Evolutionary conservation across 1,139 yeast genomes (phyloP).

Genomic region (Protomyces pachydermus): DNA sequence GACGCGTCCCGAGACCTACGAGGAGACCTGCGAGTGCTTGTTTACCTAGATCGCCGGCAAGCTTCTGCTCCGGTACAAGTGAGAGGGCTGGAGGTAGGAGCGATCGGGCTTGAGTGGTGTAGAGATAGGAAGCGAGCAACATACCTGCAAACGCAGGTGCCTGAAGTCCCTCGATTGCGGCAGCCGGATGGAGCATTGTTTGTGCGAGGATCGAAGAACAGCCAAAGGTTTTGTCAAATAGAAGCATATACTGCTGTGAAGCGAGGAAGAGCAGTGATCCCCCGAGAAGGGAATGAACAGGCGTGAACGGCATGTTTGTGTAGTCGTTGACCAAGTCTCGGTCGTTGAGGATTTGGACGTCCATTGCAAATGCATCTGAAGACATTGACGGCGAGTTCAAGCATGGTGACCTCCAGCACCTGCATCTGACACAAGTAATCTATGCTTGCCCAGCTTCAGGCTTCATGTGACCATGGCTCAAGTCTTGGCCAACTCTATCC

Average conservation of each 20-base stretch:
- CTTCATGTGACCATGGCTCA: not conserved
- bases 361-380: no score
- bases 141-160: not conserved
- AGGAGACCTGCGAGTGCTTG: slow-evolving; percentile 41
- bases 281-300: slow-evolving; percentile 4
- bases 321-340: no score
- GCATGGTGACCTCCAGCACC: no score
- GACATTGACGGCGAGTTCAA: no score
- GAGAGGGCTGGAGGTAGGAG: not conserved
- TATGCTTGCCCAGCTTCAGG: no score
- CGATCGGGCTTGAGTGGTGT: not conserved
- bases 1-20: slow-evolving; percentile 47
- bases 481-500: not conserved
- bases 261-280: slow-evolving; percentile 4
- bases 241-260: not conserved
- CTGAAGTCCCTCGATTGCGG: not conserved
- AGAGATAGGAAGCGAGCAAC: slow-evolving; percentile 1
- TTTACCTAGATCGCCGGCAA: not conserved
- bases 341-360: no score
- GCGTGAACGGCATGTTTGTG: not conserved
- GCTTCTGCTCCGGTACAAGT: not conserved
- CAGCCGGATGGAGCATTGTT: not conserved
- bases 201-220: slow-evolving; percentile 6
- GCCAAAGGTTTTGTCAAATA: slow-evolving; percentile 3
- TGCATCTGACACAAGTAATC: no score